Conservation (phyloP, 345 rosid species). For the Brassica juncea region DNA sequence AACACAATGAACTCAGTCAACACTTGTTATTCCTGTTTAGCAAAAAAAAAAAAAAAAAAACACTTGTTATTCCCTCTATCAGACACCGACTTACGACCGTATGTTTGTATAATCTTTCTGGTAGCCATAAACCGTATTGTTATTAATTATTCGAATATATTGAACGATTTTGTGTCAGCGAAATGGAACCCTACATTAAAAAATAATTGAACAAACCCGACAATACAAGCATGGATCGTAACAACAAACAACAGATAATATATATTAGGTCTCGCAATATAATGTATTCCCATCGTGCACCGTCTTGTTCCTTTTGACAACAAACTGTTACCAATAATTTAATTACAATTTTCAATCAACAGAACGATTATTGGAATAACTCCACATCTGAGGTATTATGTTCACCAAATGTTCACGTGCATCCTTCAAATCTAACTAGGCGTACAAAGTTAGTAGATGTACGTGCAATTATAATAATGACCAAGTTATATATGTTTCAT, state of each 20-base stretch:
- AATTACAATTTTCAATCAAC: background rate
- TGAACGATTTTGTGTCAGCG: background rate
- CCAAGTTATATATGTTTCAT: background rate
- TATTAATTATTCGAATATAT: background rate
- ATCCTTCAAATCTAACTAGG: conserved; percentile 29
- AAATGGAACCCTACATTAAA: background rate
- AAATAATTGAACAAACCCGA: conserved; percentile 23
- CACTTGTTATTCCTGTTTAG: background rate
- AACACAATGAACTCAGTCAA: conserved; percentile 21
- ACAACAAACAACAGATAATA: conserved; percentile 31
- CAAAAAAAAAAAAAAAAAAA: background rate
- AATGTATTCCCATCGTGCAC: conserved; percentile 31
- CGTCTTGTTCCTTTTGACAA: conserved; percentile 38
- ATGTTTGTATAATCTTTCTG: conserved; percentile 3
- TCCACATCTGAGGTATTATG: conserved; percentile 16
- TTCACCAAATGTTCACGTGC: conserved; percentile 34
- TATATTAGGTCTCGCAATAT: conserved; percentile 16
- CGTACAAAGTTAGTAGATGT: conserved; percentile 1
- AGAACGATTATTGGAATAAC: conserved; percentile 15
- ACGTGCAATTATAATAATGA: background rate
- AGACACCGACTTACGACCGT: conserved; percentile 30
- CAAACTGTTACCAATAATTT: conserved; percentile 26
- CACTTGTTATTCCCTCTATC: background rate
- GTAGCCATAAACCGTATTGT: background rate
- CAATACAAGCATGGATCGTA: conserved; percentile 30